Percentiles rank a stretch among this genome's conserved stretches.
Evolutionary conservation across 441 rosid species (phyloP).

Genomic region (Syzygium syzygioides): DNA sequence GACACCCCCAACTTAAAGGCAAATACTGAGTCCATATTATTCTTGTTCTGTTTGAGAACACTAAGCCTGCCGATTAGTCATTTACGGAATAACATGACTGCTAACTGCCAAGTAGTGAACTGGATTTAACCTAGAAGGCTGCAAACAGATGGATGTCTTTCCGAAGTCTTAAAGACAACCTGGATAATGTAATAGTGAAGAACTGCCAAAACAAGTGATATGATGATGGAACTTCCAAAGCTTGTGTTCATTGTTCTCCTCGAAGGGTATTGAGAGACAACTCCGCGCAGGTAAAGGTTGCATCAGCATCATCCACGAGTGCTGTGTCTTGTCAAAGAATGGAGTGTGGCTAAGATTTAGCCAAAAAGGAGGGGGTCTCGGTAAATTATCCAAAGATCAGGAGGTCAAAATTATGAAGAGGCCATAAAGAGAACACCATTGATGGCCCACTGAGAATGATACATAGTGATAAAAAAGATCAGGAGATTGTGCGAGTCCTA

Average conservation of each 20-base stretch:
- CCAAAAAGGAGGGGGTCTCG: not conserved
- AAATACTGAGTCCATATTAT: slow-evolving; percentile 93
- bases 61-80: slow-evolving; percentile 14
- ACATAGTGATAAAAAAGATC: not conserved
- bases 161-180: too few species aligned
- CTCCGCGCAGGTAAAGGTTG: slow-evolving; percentile 4
- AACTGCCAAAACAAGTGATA: not conserved
- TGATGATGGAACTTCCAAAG: slow-evolving; percentile 16
- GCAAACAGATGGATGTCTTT: not conserved
- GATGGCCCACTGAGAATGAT: not conserved
- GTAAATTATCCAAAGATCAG: not conserved
- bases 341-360: not conserved
- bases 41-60: slow-evolving; percentile 43
- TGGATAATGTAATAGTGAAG: not conserved
- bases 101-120: slow-evolving; percentile 14
- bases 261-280: slow-evolving; percentile 30
- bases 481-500: not conserved
- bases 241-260: slow-evolving; percentile 41
- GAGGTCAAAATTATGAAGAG: not conserved
- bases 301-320: slow-evolving; percentile 3
- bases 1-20: slow-evolving; percentile 83
- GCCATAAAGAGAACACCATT: not conserved
- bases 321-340: slow-evolving; percentile 6
- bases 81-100: slow-evolving; percentile 18
- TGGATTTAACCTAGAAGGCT: slow-evolving; percentile 22